A percentile compares a stretch with the other conserved stretches of the same genome.
phyloP scores from a whole-genome alignment of 306 rosid genomes.

The Dryas drummondii region DNA sequence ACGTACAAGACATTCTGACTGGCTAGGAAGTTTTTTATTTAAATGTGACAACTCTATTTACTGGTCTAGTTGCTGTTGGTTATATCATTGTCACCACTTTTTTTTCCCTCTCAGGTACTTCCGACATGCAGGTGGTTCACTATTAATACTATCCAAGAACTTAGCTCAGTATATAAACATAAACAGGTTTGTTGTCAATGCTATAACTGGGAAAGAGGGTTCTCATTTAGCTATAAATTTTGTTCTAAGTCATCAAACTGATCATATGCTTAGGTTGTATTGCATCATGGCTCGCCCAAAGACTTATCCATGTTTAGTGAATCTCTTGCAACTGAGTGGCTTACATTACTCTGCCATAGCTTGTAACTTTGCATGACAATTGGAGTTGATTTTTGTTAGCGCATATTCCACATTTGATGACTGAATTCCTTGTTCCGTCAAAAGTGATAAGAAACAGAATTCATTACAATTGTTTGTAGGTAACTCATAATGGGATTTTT shows the following conservation, averaged over 20 bases:
- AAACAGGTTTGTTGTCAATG: constrained; percentile 69
- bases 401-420: background rate
- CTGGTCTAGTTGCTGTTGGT: background rate
- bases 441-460: background rate
- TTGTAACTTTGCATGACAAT: background rate
- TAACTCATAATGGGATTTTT: background rate
- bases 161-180: constrained; percentile 78
- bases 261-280: constrained; percentile 10
- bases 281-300: background rate
- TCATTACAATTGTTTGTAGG: background rate
- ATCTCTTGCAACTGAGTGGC: background rate
- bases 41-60: no score
- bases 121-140: constrained; percentile 85
- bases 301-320: background rate
- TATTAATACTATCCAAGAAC: constrained; percentile 84
- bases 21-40: no score
- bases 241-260: constrained; percentile 4
- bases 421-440: background rate
- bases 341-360: background rate
- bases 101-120: constrained; percentile 65
- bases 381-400: background rate
- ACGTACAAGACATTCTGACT: background rate
- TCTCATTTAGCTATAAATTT: constrained; percentile 13
- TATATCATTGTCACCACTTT: constrained; percentile 10
- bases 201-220: constrained; percentile 12